A percentile compares a stretch with the other conserved stretches of the same genome.
phyloP scores from a whole-genome alignment of 768 basidiomycete species.

The Termitomyces sp. region DNA sequence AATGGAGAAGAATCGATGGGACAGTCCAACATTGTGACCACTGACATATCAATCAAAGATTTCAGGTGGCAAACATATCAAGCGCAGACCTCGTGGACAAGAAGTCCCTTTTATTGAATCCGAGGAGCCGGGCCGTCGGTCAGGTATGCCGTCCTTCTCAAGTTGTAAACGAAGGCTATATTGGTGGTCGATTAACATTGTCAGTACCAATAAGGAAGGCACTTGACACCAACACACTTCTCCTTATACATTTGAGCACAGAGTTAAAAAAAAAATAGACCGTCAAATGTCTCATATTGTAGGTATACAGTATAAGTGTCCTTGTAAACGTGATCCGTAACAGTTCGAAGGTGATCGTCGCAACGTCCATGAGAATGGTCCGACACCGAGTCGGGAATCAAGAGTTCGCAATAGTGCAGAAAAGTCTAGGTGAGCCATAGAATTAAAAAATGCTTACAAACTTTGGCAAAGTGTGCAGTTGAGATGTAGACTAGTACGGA shows the following conservation, averaged over 20 bases:
- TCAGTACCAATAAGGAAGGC: neutral
- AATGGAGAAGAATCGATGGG: no score
- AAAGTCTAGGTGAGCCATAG: slow-evolving; percentile 28
- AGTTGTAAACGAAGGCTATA: no score
- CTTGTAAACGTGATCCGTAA: slow-evolving; percentile 34
- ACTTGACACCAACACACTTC: neutral
- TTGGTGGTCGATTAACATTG: neutral
- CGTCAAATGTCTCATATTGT: slow-evolving; percentile 35
- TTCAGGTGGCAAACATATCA: neutral
- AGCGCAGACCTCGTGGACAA: slow-evolving; percentile 4
- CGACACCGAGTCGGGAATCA: slow-evolving; percentile 26
- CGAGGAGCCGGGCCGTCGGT: neutral
- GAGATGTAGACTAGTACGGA: slow-evolving; percentile 57
- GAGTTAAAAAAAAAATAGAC: slow-evolving; percentile 17
- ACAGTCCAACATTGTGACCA: neutral
- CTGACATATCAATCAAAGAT: neutral
- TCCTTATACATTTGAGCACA: neutral
- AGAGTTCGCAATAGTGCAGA: slow-evolving; percentile 24
- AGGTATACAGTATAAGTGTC: slow-evolving; percentile 43
- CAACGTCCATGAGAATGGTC: slow-evolving; percentile 34
- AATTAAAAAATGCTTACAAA: slow-evolving; percentile 49
- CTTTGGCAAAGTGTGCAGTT: slow-evolving; percentile 66
- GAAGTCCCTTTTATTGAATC: neutral
- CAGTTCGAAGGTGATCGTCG: slow-evolving; percentile 23
- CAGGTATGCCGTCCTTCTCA: no score